These are phyloP conservation scores for Chalaropsis ovoidea DNA, from an alignment of 2,329 filamentous ascomycete species.

Conservation along the genomic window DNA sequence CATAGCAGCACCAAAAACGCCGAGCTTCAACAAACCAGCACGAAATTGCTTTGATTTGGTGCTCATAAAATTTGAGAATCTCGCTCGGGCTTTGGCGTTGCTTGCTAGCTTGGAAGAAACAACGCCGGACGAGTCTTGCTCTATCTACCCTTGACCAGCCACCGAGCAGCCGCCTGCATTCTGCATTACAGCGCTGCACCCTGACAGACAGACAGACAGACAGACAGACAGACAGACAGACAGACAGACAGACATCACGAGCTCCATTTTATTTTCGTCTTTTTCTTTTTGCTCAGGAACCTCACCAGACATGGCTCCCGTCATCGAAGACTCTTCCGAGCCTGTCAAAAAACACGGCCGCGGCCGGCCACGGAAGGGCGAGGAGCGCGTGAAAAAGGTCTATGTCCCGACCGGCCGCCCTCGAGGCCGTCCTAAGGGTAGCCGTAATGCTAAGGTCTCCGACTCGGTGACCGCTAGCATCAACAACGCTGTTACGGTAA, in stretches of 20 bases:
- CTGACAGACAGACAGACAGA: background rate
- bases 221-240: background rate
- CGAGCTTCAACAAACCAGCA: background rate
- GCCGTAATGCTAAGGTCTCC: constrained; percentile 28
- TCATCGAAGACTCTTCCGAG: constrained; percentile 23
- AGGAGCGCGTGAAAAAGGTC: constrained; percentile 35
- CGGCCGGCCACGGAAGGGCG: constrained; percentile 35
- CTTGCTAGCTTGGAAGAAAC: background rate
- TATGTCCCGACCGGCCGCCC: constrained; percentile 35
- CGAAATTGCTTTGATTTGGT: background rate
- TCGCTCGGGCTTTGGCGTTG: background rate
- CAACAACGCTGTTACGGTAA: constrained; percentile 3
- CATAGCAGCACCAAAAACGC: constrained; percentile 4
- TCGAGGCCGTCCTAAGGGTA: constrained; percentile 38
- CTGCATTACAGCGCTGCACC: background rate
- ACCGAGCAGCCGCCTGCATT: too few relatives aligned
- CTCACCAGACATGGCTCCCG: constrained; percentile 26
- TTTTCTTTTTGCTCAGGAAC: background rate
- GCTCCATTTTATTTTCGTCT: background rate
- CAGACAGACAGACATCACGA: background rate
- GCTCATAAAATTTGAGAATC: background rate
- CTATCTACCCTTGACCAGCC: background rate
- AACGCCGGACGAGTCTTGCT: background rate
- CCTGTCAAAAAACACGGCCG: constrained; percentile 30
- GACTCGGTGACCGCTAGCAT: constrained; percentile 6